Base-by-base conservation (phyloP, 2,329 filamentous ascomycete genomes). In the Xylariaceae sp. region DNA sequence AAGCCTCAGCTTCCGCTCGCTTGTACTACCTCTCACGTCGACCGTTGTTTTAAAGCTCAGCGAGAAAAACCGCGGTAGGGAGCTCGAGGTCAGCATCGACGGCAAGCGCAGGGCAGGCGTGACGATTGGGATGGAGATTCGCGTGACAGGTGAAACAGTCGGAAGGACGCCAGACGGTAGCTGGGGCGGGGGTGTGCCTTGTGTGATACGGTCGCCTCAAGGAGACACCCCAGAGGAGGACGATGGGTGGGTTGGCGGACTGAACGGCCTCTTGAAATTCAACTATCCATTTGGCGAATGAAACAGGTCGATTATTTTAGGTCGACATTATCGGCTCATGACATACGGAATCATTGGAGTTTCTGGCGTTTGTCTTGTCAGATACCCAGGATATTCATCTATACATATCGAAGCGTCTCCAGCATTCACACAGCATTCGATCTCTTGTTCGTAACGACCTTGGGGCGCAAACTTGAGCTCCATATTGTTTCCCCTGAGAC, bases 231-330 rank as follows among this genome's bases (percentile, higher is more conserved):
- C 69, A 2, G 78, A 83, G 48, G 78, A 83, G 34, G 89, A 96
- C 56, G 91, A 97, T 63, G 89, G 91, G 15, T 98, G 93, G 93
- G 91, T 98, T 2, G 91, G 91, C 1, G 91, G 93, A 0, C 66
- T 98, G 59, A 98, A 95, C 60, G 88, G 89, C 9, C 62, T 97
- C 57, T 68, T 98, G 53, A 98, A 98, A 69, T 98, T 97, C 63
- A 98, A 98, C 63, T 88, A 95, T 67, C 90, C 91, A 0, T 97
- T 97, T 72, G 93, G 93, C 3, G 54, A 58, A 31, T 32, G 30
- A 32, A n/a, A n/a, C 30, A n/a, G 13, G 22, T 11, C 22, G n/a
- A n/a, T n/a, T n/a, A n/a, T n/a, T n/a, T n/a, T n/a, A n/a, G n/a
- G n/a, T n/a, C n/a, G n/a, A n/a, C n/a, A n/a, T n/a, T n/a, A n/a